These are phyloP conservation scores for Pythium myriotylum DNA, from an alignment of 352 stramenopile species.

Conservation along the genomic window DNA sequence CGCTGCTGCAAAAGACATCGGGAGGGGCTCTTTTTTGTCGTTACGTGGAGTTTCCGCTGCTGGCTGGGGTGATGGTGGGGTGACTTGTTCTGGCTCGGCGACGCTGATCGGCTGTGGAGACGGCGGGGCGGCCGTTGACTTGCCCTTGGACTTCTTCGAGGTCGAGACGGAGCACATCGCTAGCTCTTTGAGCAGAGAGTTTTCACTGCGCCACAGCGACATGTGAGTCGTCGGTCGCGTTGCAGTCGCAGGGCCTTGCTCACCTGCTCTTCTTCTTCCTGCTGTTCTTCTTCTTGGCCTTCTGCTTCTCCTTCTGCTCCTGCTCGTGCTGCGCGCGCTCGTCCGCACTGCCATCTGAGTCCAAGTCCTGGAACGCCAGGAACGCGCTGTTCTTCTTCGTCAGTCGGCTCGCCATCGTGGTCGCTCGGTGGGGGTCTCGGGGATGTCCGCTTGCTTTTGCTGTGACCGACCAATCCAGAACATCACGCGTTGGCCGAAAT, in stretches of 20 bases:
- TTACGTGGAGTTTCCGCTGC: neutral
- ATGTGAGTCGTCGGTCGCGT: neutral
- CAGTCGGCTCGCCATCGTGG: constrained; percentile 18
- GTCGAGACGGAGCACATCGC: constrained; percentile 68
- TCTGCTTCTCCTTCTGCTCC: constrained; percentile 56
- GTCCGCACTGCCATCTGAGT: constrained; percentile 57
- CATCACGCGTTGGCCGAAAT: constrained; percentile 15
- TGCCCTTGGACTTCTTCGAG: constrained; percentile 67
- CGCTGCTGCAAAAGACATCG: constrained; percentile 6
- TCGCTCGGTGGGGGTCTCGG: neutral
- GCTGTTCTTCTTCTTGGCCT: constrained; percentile 73
- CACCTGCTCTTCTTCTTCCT: constrained; percentile 79
- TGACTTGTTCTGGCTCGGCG: neutral
- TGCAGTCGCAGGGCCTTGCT: neutral
- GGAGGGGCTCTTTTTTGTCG: neutral
- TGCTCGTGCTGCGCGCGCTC: constrained; percentile 50
- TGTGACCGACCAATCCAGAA: constrained; percentile 23
- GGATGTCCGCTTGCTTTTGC: neutral
- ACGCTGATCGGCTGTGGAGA: neutral
- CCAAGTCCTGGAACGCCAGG: constrained; percentile 57
- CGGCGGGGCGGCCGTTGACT: constrained; percentile 19
- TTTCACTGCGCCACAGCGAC: constrained; percentile 38
- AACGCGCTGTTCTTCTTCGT: constrained; percentile 76
- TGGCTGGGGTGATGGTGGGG: neutral
- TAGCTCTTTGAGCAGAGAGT: constrained; percentile 68